Percentiles rank a stretch among this genome's conserved stretches.
Evolutionary conservation across 2,329 filamentous ascomycete genomes (phyloP).

Genomic region (Aurifilum marmelostoma): DNA sequence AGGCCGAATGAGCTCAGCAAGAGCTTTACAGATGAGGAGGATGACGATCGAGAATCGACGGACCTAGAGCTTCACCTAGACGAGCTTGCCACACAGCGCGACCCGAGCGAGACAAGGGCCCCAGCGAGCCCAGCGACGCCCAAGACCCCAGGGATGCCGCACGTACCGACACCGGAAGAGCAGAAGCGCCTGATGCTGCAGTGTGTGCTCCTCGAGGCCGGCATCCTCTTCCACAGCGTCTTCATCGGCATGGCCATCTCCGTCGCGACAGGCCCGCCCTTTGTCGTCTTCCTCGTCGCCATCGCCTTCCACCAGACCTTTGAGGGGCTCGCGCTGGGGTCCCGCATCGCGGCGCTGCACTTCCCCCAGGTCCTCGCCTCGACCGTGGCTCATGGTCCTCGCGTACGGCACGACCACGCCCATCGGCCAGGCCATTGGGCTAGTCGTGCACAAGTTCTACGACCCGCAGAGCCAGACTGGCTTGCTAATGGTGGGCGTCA

Average conservation of each 20-base stretch:
- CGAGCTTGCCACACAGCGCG: conserved; percentile 53
- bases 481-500: conserved; percentile 80
- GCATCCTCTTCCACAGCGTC: conserved; percentile 82
- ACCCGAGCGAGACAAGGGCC: conserved; percentile 29
- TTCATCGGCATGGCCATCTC: conserved; percentile 89
- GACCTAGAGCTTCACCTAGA: conserved; percentile 63
- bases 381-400: conserved; percentile 83
- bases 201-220: conserved; percentile 78
- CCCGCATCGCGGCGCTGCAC: conserved; percentile 80
- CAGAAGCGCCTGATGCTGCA: conserved; percentile 72
- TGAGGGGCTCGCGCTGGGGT: conserved; percentile 83
- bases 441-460: conserved; percentile 78
- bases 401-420: conserved; percentile 79
- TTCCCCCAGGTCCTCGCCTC: conserved; percentile 73
- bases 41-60: conserved; percentile 52
- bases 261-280: conserved; percentile 77
- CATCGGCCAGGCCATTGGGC: conserved; percentile 79
- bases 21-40: conserved; percentile 42
- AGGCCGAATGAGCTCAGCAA: conserved; percentile 31
- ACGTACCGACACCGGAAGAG: conserved; percentile 54
- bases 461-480: conserved; percentile 77
- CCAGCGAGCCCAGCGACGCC: conserved; percentile 30
- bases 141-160: conserved; percentile 33
- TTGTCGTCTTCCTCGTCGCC: conserved; percentile 77
- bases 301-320: conserved; percentile 88